Evolutionary conservation across 257 asterid genomes (phyloP).

Genomic region (Primulina tabacum): DNA sequence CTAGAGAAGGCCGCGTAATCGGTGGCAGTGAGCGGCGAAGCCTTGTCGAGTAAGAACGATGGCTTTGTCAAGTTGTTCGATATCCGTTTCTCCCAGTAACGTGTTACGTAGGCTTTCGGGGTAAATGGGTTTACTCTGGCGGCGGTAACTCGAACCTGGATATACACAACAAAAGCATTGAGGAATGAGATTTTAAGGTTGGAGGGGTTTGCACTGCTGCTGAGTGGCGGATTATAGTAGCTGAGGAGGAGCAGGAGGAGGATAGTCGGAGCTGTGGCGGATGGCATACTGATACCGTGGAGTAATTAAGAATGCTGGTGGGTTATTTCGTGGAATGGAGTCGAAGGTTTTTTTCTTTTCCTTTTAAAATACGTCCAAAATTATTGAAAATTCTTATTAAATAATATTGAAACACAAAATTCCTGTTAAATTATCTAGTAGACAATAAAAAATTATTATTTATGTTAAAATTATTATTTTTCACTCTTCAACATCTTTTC

Average conservation of each 20-base stretch:
- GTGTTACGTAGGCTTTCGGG: constrained; percentile 46
- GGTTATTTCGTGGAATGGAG: too few species aligned
- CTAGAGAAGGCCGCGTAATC: constrained; percentile 52
- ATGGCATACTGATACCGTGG: constrained; percentile 22
- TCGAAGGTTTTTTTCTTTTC: too few species aligned
- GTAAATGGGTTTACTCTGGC: constrained; percentile 50
- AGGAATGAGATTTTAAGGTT: not conserved
- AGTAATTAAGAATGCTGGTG: too few species aligned
- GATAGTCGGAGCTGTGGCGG: constrained; percentile 24
- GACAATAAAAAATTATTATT: too few species aligned
- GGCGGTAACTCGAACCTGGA: constrained; percentile 43
- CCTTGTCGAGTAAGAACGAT: constrained; percentile 46
- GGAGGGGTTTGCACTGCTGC: constrained; percentile 26
- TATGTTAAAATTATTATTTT: too few species aligned
- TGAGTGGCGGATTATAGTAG: not conserved
- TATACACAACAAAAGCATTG: constrained; percentile 17
- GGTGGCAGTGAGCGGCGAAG: constrained; percentile 57
- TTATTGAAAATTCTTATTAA: too few species aligned
- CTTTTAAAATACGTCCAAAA: too few species aligned
- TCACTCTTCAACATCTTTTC: too few species aligned
- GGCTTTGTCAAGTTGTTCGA: constrained; percentile 57
- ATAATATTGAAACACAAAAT: too few species aligned
- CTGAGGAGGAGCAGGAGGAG: constrained; percentile 25
- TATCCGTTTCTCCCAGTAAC: constrained; percentile 66
- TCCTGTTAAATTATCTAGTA: too few species aligned